Conservation (phyloP, 768 basidiomycete species). For the Leccinum uliginosum region DNA sequence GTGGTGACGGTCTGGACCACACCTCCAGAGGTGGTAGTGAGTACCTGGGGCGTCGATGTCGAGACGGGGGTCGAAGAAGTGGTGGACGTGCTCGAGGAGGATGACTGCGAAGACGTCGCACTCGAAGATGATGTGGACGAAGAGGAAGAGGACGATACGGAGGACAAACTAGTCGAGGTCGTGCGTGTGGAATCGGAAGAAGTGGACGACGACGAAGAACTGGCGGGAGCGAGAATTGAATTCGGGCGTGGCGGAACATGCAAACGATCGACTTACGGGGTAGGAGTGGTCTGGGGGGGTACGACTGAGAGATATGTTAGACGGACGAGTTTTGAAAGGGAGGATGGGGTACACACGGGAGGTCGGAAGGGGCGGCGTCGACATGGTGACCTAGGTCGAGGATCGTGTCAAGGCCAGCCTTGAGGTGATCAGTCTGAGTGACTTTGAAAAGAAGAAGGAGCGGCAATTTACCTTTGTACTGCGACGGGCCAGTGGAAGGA, state of each 20-base stretch:
- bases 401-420: constrained; percentile 2
- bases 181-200: constrained; percentile 3
- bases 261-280: constrained; percentile 6
- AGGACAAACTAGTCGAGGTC: background rate
- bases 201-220: background rate
- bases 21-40: constrained; percentile 9
- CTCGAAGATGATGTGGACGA: background rate
- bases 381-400: constrained; percentile 5
- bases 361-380: background rate
- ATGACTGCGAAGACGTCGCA: background rate
- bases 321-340: background rate
- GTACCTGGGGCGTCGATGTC: background rate
- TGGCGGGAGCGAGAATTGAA: background rate
- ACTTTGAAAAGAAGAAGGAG: background rate
- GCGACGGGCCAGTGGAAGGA: background rate
- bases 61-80: background rate
- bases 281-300: accelerated
- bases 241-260: background rate
- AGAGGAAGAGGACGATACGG: background rate
- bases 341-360: constrained; percentile 8
- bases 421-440: background rate
- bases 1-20: constrained; percentile 4
- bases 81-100: background rate
- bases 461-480: background rate
- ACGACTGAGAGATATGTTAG: background rate